Evolutionary conservation across 176 grass and related monocot species (phyloP).

Genomic region (Hsuehochloa calcarea): DNA sequence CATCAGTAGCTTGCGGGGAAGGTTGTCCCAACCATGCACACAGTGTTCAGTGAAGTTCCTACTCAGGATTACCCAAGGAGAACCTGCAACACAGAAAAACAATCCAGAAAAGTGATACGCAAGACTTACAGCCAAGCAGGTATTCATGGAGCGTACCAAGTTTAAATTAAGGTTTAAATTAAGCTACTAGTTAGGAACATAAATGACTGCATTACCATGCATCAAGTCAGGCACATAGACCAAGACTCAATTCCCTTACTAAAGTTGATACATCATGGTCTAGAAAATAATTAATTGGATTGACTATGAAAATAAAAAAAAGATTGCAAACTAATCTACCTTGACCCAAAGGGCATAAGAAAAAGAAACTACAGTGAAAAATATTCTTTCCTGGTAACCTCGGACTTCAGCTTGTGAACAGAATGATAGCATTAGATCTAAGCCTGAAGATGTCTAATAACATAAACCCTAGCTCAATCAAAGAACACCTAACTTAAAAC

Average conservation of each 20-base stretch:
- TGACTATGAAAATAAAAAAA: neutral
- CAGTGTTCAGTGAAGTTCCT: conserved; percentile 63
- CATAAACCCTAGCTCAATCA: too few species aligned
- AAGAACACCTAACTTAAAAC: too few species aligned
- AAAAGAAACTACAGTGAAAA: neutral
- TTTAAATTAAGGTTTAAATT: too few species aligned
- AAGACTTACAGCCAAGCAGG: neutral
- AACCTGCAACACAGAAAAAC: conserved; percentile 43
- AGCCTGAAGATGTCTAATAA: too few species aligned
- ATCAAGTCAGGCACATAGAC: neutral
- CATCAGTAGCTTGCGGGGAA: conserved; percentile 70
- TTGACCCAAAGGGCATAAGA: neutral
- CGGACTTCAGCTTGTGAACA: neutral
- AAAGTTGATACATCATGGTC: neutral
- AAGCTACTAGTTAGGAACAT: neutral
- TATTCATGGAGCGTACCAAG: neutral
- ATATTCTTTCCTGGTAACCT: neutral
- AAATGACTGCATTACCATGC: neutral
- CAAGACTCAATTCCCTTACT: neutral
- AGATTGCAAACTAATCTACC: neutral
- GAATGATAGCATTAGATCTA: too few species aligned
- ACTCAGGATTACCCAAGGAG: conserved; percentile 82
- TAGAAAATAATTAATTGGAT: neutral
- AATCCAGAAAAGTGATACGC: neutral
- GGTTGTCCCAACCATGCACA: conserved; percentile 64